Evolutionary conservation across 495 filamentous ascomycete species (phyloP).

Genomic region (Aspergillus saccharolyticus): DNA sequence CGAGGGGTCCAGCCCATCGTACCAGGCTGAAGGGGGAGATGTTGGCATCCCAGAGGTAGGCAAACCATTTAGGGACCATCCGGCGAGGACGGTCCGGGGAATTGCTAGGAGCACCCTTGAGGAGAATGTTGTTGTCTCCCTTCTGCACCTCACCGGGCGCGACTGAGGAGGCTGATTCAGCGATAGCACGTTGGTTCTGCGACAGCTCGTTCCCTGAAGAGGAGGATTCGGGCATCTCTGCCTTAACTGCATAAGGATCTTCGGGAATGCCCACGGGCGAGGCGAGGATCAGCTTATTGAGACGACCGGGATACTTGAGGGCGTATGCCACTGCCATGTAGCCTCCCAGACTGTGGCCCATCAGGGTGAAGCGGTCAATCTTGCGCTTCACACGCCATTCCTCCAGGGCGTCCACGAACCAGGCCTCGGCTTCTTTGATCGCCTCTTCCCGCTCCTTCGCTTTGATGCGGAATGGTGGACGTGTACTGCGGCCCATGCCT

Average conservation of each 20-base stretch:
- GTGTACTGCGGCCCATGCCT: conserved; percentile 86
- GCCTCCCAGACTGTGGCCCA: conserved; percentile 90
- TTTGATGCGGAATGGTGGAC: conserved; percentile 77
- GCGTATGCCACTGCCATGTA: conserved; percentile 94
- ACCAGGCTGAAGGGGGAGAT: conserved; percentile 90
- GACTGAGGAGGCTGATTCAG: conserved; percentile 20
- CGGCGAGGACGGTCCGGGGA: conserved; percentile 45
- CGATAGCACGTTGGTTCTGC: conserved; percentile 62
- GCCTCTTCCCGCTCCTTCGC: conserved; percentile 76
- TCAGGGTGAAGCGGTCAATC: conserved; percentile 86
- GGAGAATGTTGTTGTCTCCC: conserved; percentile 55
- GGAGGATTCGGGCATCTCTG: conserved; percentile 70
- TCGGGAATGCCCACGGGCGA: conserved; percentile 94
- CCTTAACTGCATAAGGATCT: conserved; percentile 83
- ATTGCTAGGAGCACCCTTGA: conserved; percentile 42
- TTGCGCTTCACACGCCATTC: conserved; percentile 88
- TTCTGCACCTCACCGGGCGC: conserved; percentile 28
- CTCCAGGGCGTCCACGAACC: conserved; percentile 94
- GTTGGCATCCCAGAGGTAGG: conserved; percentile 94
- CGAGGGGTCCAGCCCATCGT: conserved; percentile 84
- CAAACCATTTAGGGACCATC: conserved; percentile 75
- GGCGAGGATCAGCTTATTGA: conserved; percentile 93
- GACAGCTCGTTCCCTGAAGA: conserved; percentile 67
- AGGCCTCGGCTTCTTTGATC: conserved; percentile 85
- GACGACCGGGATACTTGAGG: conserved; percentile 86